Evolutionary conservation across 495 filamentous ascomycete genomes (phyloP).

Genomic region (Acidiella bohemica): DNA sequence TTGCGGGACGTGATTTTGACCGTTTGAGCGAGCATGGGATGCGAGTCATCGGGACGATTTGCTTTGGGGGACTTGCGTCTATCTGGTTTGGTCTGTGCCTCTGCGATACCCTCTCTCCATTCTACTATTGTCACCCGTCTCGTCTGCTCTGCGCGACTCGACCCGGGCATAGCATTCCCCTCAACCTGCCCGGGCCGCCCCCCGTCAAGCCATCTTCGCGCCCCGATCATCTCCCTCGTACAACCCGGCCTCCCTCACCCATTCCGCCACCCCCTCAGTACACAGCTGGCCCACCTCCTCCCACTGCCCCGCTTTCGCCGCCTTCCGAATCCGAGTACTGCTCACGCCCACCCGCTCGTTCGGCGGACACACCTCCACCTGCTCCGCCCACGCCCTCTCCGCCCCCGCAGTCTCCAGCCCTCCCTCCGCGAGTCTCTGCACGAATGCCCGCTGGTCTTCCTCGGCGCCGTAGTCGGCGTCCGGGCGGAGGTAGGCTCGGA

Average conservation of each 20-base stretch:
- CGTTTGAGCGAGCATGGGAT: no score
- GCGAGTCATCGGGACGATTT: no score
- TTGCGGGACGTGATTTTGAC: no score
- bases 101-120: no score
- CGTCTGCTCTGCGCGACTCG: no score
- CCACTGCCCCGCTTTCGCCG: slow-evolving; percentile 39
- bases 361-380: slow-evolving; percentile 57
- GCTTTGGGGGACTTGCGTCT: no score
- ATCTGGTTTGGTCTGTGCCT: no score
- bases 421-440: slow-evolving; percentile 25
- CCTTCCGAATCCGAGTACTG: slow-evolving; percentile 56
- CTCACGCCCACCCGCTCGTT: slow-evolving; percentile 30
- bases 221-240: slow-evolving; percentile 33
- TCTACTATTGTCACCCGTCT: no score
- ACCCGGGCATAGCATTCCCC: no score
- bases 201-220: slow-evolving; percentile 26
- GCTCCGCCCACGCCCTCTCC: slow-evolving; percentile 49
- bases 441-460: slow-evolving; percentile 25
- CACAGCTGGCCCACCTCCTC: slow-evolving; percentile 49
- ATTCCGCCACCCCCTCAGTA: slow-evolving; percentile 45
- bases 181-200: no score
- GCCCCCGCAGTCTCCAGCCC: slow-evolving; percentile 45
- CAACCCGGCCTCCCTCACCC: slow-evolving; percentile 37
- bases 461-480: slow-evolving; percentile 33
- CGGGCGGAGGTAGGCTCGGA: slow-evolving; percentile 60